phyloP scores from a whole-genome alignment of 2,329 filamentous ascomycete species.

The Stagonosporopsis rhizophila region DNA sequence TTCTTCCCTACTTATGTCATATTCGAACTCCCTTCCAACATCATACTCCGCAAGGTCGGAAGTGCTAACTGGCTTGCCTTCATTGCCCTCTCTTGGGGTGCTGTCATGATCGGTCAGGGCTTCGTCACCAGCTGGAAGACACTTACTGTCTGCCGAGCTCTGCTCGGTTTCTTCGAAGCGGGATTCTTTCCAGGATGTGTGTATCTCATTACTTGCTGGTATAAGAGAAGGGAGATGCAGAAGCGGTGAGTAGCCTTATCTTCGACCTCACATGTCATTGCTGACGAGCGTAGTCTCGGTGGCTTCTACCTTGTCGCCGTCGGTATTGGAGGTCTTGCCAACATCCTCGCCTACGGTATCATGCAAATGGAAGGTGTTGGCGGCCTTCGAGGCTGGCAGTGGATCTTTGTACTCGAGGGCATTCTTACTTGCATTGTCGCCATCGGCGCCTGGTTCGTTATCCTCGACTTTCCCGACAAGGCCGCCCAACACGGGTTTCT shows the following conservation, averaged over 20 bases:
- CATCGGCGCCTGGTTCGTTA: constrained; percentile 35
- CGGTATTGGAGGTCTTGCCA: constrained; percentile 35
- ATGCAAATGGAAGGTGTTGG: constrained; percentile 38
- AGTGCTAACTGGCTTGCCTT: constrained; percentile 38
- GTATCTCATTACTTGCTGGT: constrained; percentile 42
- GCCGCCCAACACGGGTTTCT: constrained; percentile 34
- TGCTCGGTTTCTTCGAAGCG: constrained; percentile 35
- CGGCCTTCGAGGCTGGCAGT: constrained; percentile 36
- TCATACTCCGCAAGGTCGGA: constrained; percentile 35
- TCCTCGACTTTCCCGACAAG: constrained; percentile 40
- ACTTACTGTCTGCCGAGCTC: constrained; percentile 28
- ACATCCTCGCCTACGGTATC: constrained; percentile 38
- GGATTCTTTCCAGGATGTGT: constrained; percentile 40
- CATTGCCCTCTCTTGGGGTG: constrained; percentile 35
- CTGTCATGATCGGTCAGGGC: constrained; percentile 37
- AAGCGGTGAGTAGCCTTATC: constrained; percentile 26
- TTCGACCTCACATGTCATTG: not conserved
- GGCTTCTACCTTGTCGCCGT: constrained; percentile 38
- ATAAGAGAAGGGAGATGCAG: constrained; percentile 31
- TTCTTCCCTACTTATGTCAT: constrained; percentile 40
- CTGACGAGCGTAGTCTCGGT: constrained; percentile 19
- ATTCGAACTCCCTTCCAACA: constrained; percentile 34
- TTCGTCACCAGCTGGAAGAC: constrained; percentile 35
- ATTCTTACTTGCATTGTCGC: constrained; percentile 36
- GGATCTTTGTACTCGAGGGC: constrained; percentile 42